A percentile compares a stretch with the other conserved stretches of the same genome.
phyloP scores from a whole-genome alignment of 2,329 filamentous ascomycete genomes.

The Pseudogymnoascus sp. region DNA sequence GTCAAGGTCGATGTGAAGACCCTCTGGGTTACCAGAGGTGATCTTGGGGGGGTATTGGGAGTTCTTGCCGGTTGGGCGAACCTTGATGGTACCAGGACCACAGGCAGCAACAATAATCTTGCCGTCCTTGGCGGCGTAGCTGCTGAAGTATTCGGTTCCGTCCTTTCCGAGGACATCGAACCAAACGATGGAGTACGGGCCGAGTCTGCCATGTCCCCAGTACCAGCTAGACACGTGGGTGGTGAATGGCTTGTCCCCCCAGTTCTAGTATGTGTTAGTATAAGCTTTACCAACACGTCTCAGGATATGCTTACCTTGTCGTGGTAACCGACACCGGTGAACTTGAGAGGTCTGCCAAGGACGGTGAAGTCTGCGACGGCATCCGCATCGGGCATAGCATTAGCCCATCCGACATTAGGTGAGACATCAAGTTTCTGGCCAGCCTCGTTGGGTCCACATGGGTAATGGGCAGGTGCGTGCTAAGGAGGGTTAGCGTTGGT shows the following conservation, averaged over 20 bases:
- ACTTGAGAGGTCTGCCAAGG: constrained; percentile 25
- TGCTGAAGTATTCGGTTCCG: constrained; percentile 22
- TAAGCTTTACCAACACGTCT: not conserved
- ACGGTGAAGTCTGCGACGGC: constrained; percentile 23
- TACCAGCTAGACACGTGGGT: constrained; percentile 32
- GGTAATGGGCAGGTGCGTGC: constrained; percentile 22
- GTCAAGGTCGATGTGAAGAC: constrained; percentile 1
- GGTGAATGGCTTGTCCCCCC: constrained; percentile 32
- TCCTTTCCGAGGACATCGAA: constrained; percentile 29
- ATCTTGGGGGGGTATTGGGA: constrained; percentile 15
- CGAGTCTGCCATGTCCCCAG: constrained; percentile 38
- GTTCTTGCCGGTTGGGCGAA: constrained; percentile 18
- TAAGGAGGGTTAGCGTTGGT: not conserved
- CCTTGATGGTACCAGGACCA: constrained; percentile 14
- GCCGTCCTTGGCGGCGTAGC: constrained; percentile 28
- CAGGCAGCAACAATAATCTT: constrained; percentile 25
- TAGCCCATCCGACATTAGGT: constrained; percentile 33
- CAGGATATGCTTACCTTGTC: constrained; percentile 31
- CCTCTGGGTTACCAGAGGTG: not conserved
- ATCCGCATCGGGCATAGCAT: constrained; percentile 30
- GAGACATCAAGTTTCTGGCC: constrained; percentile 21
- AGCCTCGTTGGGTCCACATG: constrained; percentile 19
- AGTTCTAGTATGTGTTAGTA: constrained; percentile 29
- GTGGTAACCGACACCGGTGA: constrained; percentile 36
- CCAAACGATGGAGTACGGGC: constrained; percentile 38